A percentile compares a stretch with the other conserved stretches of the same genome.
Conservation (phyloP, 306 rosid species). For the Vigna unguiculata region DNA sequence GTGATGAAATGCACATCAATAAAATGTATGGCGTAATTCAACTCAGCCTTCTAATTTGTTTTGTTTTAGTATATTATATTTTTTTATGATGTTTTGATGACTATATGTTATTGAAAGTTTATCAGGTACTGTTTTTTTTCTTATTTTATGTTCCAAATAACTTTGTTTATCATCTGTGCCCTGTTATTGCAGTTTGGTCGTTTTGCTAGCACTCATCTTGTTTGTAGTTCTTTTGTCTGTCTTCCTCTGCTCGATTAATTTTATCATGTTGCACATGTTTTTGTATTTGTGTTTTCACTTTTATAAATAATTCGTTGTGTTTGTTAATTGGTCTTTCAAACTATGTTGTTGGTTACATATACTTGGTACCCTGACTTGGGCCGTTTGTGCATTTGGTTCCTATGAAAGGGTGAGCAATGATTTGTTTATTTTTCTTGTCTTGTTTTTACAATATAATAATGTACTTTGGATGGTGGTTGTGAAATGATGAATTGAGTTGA, state of each 20-base stretch:
- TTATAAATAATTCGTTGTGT: neutral
- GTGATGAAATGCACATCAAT: neutral
- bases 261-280: neutral
- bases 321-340: neutral
- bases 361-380: neutral
- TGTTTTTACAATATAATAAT: slow-evolving; percentile 36
- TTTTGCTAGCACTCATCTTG: neutral
- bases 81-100: no score
- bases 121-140: neutral
- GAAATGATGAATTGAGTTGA: slow-evolving; percentile 82
- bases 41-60: neutral
- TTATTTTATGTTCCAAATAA: neutral
- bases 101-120: neutral
- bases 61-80: neutral
- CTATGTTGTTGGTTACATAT: neutral
- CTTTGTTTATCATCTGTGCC: slow-evolving; percentile 1
- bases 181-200: neutral
- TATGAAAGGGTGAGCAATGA: slow-evolving; percentile 33
- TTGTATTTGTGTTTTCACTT: neutral
- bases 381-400: slow-evolving; percentile 27
- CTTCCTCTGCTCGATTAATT: neutral
- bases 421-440: slow-evolving; percentile 21
- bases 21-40: neutral
- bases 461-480: slow-evolving; percentile 54
- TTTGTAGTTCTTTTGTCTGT: neutral